A percentile compares a stretch with the other conserved stretches of the same genome.
These are phyloP conservation scores for Tetrahymena thermophila DNA, from an alignment of 73 alveolate species.

Conservation along the genomic window DNA sequence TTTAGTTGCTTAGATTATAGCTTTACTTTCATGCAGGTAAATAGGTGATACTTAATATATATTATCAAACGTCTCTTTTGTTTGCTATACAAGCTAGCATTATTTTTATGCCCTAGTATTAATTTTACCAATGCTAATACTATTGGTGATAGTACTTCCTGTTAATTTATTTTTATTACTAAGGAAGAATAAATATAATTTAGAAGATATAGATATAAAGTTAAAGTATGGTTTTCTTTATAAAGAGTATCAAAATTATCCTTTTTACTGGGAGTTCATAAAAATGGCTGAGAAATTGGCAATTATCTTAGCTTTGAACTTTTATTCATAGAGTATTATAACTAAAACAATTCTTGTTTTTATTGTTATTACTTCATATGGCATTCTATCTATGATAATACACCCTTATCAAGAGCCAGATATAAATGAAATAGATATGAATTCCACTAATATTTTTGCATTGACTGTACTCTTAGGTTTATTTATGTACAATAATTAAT, in stretches of 20 bases:
- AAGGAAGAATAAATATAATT: not conserved
- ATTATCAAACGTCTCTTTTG: not conserved
- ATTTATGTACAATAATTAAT: not conserved
- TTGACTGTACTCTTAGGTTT: not conserved
- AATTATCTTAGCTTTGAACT: not conserved
- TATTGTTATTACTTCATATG: not conserved
- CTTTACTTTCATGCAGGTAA: conserved; percentile 4
- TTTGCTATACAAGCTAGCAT: conserved; percentile 12
- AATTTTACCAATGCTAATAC: not conserved
- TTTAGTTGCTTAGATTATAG: not conserved
- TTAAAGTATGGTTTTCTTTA: conserved; percentile 32
- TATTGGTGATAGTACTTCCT: conserved; percentile 20
- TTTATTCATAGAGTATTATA: not conserved
- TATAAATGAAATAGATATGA: not conserved
- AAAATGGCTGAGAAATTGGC: conserved; percentile 9
- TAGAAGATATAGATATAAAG: not conserved
- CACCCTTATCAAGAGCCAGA: not conserved
- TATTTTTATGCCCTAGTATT: not conserved
- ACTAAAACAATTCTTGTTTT: not conserved
- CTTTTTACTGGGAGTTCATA: conserved; percentile 23
- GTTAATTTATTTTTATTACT: not conserved
- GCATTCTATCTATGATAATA: not conserved
- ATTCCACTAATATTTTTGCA: not conserved
- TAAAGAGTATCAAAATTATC: conserved; percentile 12
- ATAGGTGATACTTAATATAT: not conserved